Conservation (phyloP, 176 grass and related monocot genomes). For the Oryza glumipatula region DNA sequence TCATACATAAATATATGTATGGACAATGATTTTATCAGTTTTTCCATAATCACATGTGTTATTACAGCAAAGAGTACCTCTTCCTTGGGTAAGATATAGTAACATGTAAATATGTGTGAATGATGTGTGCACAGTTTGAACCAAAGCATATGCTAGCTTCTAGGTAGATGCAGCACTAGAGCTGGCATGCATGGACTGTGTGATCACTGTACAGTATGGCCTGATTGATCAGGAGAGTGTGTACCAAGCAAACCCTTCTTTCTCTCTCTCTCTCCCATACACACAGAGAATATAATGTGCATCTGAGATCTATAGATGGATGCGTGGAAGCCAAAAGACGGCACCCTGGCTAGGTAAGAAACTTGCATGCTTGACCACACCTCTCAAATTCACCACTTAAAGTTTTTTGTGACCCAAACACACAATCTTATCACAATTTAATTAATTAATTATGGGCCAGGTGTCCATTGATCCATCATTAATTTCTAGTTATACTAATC, state of each 20-base stretch:
- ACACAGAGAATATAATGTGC: not conserved
- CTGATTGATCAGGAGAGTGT: not conserved
- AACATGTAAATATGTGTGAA: too few species aligned
- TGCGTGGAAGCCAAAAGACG: slow-evolving; percentile 9
- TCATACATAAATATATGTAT: too few species aligned
- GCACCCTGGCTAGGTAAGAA: not conserved
- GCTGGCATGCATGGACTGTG: not conserved
- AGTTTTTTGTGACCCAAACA: not conserved
- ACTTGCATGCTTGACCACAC: slow-evolving; percentile 1
- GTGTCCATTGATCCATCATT: not conserved
- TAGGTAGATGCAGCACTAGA: not conserved
- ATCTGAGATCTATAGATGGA: slow-evolving; percentile 22
- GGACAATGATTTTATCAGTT: not conserved
- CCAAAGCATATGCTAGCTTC: not conserved
- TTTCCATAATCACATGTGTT: not conserved
- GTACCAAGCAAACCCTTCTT: not conserved
- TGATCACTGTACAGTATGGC: not conserved
- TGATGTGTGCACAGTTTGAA: not conserved
- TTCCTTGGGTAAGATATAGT: not conserved
- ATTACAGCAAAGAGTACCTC: too few species aligned
- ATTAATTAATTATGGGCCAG: not conserved
- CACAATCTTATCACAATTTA: not conserved
- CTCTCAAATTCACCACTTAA: not conserved
- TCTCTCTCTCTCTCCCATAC: not conserved
- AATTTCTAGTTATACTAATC: not conserved